Evolutionary conservation across 176 grass and related monocot genomes (phyloP).

Genomic region (Triticum monococcum): DNA sequence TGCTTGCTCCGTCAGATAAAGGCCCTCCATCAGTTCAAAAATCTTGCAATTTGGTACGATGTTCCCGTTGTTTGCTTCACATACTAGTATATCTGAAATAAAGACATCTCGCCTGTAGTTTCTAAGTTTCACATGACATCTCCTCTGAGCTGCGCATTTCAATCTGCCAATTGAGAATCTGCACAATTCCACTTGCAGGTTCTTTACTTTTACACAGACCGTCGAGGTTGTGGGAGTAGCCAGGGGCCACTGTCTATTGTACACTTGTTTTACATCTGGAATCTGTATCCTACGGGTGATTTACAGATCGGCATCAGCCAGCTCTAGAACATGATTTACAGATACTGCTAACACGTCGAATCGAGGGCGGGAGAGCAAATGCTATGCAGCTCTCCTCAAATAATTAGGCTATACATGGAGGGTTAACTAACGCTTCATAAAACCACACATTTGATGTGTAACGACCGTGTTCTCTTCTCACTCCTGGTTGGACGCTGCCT

Average conservation of each 20-base stretch:
- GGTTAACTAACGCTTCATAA: constrained; percentile 32
- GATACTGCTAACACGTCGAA: not conserved
- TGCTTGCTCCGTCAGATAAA: constrained; percentile 56
- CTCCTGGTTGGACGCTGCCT: constrained; percentile 65
- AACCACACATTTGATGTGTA: not conserved
- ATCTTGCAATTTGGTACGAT: not conserved
- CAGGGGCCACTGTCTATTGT: constrained; percentile 7
- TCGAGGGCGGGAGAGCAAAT: constrained; percentile 27
- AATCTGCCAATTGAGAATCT: not conserved
- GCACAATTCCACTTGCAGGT: not conserved
- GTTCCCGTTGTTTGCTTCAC: not conserved
- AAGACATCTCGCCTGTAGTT: not conserved
- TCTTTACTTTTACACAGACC: not conserved
- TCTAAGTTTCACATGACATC: not conserved
- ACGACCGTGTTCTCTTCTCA: constrained; percentile 21
- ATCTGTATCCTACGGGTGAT: constrained; percentile 27
- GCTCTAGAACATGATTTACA: constrained; percentile 36
- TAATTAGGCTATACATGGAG: constrained; percentile 47
- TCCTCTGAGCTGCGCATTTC: not conserved
- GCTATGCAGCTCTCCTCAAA: constrained; percentile 31
- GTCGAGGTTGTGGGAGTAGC: constrained; percentile 11
- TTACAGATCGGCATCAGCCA: not conserved
- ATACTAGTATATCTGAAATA: not conserved
- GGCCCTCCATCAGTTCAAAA: not conserved
- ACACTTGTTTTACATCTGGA: constrained; percentile 25